Evolutionary conservation across 129 eudicot species (phyloP).

Genomic region (Ambrosia artemisiifolia): DNA sequence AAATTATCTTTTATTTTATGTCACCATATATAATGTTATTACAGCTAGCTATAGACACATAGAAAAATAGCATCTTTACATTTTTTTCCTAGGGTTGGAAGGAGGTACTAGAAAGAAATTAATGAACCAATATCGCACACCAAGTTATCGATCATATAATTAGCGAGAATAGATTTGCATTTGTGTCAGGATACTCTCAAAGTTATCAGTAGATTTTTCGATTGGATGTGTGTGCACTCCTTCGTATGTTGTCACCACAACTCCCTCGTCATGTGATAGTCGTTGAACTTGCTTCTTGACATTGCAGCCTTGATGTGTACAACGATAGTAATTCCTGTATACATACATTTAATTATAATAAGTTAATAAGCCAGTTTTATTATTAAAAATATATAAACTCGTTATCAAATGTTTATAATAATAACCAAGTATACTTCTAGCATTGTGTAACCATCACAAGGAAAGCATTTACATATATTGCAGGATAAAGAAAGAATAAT

Average conservation of each 20-base stretch:
- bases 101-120: neutral
- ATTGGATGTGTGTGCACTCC: conserved; percentile 77
- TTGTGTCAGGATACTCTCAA: conserved; percentile 63
- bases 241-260: conserved; percentile 80
- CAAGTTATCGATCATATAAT: neutral
- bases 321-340: conserved; percentile 69
- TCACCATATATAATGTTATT: neutral
- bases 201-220: conserved; percentile 70
- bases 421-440: too few relatives aligned
- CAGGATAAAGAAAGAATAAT: too few relatives aligned
- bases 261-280: conserved; percentile 65
- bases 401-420: too few relatives aligned
- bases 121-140: neutral
- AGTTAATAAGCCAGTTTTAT: neutral
- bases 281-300: conserved; percentile 83
- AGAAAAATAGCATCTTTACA: neutral
- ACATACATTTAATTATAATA: neutral
- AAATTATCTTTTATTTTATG: neutral
- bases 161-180: conserved; percentile 63
- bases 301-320: conserved; percentile 70
- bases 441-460: too few relatives aligned
- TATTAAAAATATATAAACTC: neutral
- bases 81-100: neutral
- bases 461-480: too few relatives aligned
- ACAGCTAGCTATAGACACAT: neutral